Percentiles rank a stretch among this genome's conserved stretches.
Evolutionary conservation across 257 asterid species (phyloP).

Genomic region (Phtheirospermum japonicum): DNA sequence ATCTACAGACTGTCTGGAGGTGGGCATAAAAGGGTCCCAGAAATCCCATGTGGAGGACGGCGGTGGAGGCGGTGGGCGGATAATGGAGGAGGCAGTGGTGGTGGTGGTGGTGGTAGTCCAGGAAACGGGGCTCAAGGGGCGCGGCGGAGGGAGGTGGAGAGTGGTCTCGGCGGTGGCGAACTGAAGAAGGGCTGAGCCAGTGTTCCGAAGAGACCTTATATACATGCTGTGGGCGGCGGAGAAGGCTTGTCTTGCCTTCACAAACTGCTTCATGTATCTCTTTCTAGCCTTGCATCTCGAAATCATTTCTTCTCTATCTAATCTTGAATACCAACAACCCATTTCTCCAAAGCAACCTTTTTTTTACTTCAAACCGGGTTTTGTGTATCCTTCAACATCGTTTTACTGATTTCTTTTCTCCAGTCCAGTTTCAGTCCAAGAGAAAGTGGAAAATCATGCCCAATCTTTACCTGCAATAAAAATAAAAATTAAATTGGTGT

Average conservation of each 20-base stretch:
- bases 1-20: conserved; percentile 53
- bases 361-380: conserved; percentile 6
- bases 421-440: no score
- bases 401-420: no score
- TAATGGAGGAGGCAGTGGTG: conserved; percentile 49
- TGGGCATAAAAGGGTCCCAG: conserved; percentile 92
- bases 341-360: conserved; percentile 37
- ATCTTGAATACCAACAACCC: conserved; percentile 92
- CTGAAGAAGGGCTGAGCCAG: conserved; percentile 81
- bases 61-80: conserved; percentile 75
- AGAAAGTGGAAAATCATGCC: no score
- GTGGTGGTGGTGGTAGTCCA: conserved; percentile 53
- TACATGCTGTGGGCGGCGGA: conserved; percentile 87
- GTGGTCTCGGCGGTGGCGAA: conserved; percentile 77
- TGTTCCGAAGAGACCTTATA: conserved; percentile 66
- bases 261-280: conserved; percentile 89
- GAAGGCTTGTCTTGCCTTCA: conserved; percentile 79
- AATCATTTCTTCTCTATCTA: conserved; percentile 78
- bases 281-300: conserved; percentile 84
- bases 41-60: conserved; percentile 83
- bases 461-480: no score
- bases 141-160: conserved; percentile 54
- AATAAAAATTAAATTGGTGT: no score
- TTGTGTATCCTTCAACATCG: conserved; percentile 19
- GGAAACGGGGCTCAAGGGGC: conserved; percentile 69